Conservation (phyloP, 2,329 filamentous ascomycete species). For the Eurotiales sp. region DNA sequence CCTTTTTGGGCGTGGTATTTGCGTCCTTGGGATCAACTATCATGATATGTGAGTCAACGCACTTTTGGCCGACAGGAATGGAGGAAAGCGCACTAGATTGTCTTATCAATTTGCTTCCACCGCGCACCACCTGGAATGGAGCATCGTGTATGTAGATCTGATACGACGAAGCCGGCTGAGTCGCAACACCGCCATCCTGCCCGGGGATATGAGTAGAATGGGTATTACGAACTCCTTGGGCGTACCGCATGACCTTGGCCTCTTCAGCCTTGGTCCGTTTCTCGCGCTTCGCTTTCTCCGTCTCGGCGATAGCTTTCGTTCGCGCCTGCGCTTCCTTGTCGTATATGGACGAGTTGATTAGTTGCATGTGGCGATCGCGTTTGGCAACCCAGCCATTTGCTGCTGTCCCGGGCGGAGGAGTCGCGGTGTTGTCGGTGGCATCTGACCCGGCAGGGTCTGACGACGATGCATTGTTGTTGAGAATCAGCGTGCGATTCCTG, state of each 20-base stretch:
- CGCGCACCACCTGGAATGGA: constrained; percentile 67
- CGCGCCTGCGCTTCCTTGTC: constrained; percentile 68
- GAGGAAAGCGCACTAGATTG: constrained; percentile 60
- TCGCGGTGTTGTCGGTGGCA: constrained; percentile 4
- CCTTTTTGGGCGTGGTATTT: constrained; percentile 69
- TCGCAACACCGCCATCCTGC: constrained; percentile 23
- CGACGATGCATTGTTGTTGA: constrained; percentile 48
- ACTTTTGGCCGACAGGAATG: constrained; percentile 28
- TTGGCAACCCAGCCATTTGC: constrained; percentile 63
- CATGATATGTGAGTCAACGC: constrained; percentile 42
- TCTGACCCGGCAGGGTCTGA: constrained; percentile 1
- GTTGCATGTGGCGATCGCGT: constrained; percentile 71
- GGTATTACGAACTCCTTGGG: constrained; percentile 27
- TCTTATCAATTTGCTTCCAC: constrained; percentile 78
- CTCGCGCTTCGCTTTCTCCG: constrained; percentile 42
- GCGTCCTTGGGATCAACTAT: constrained; percentile 57
- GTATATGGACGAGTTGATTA: constrained; percentile 77
- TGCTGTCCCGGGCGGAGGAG: constrained; percentile 15
- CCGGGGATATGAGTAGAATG: constrained; percentile 17
- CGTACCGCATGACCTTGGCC: constrained; percentile 38
- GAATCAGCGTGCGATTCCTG: constrained; percentile 60
- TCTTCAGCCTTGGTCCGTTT: constrained; percentile 59
- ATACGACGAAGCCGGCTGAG: constrained; percentile 47
- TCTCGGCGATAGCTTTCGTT: constrained; percentile 68
- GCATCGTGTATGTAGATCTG: constrained; percentile 69